Conservation (phyloP, 352 stramenopile species). For the Phytophthora hibernalis region DNA sequence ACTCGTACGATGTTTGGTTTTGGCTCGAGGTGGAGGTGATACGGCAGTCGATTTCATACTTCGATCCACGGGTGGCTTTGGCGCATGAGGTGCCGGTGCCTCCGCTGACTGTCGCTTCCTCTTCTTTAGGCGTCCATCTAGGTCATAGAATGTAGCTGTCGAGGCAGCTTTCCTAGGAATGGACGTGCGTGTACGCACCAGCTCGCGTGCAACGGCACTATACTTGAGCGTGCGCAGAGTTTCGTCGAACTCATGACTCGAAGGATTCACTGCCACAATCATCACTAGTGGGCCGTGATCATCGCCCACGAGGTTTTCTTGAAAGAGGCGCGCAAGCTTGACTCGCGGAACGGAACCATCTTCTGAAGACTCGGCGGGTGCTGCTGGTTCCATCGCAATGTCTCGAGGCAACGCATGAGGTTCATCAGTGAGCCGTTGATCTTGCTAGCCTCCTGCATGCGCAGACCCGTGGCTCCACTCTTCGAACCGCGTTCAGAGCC, state of each 20-base stretch:
- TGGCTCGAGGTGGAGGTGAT: constrained; percentile 10
- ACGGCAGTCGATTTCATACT: constrained; percentile 10
- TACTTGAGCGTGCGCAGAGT: constrained; percentile 96
- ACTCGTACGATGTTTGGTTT: constrained; percentile 24
- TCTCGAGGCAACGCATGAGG: constrained; percentile 97
- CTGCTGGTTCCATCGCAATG: constrained; percentile 93
- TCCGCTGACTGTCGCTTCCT: constrained; percentile 39
- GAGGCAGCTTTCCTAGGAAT: constrained; percentile 45
- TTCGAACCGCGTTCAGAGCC: constrained; percentile 81
- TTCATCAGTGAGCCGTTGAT: constrained; percentile 99
- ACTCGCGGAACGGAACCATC: constrained; percentile 97
- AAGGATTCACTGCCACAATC: constrained; percentile 97
- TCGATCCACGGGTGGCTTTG: constrained; percentile 14
- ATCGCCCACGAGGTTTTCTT: constrained; percentile 92
- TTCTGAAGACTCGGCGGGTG: constrained; percentile 75
- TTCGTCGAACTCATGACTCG: constrained; percentile 95
- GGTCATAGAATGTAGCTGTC: constrained; percentile 54
- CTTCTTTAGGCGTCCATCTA: constrained; percentile 61
- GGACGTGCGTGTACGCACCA: constrained; percentile 73
- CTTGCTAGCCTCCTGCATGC: constrained; percentile 97
- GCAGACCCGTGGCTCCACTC: constrained; percentile 76
- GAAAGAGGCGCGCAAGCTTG: constrained; percentile 97
- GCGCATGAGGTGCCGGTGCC: not conserved
- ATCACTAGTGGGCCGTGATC: constrained; percentile 92
- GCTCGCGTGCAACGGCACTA: constrained; percentile 91